Evolutionary conservation across 1,139 yeast species (phyloP).

Genomic region (Suhomyces taliae): DNA sequence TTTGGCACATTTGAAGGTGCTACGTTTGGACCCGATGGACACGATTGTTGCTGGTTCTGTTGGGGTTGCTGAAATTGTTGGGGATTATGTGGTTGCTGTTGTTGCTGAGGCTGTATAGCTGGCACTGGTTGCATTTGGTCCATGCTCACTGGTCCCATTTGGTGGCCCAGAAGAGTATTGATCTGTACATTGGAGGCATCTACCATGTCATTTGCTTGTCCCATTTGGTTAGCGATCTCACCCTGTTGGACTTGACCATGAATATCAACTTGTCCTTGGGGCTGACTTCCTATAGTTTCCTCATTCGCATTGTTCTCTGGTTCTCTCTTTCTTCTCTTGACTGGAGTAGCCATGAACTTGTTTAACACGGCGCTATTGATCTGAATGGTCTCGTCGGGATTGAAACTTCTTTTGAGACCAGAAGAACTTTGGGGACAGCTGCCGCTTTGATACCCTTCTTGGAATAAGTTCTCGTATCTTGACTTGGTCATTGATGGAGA

Average conservation of each 20-base stretch:
- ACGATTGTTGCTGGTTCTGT: background rate
- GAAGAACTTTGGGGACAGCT: background rate
- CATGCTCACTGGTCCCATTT: too few relatives aligned
- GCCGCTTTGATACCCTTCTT: conserved; percentile 10
- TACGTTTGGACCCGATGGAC: background rate
- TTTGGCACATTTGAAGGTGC: background rate
- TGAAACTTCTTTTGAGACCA: background rate
- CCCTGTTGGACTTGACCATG: background rate
- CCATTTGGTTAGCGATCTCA: too few relatives aligned
- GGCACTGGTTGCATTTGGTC: too few relatives aligned
- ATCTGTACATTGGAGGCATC: too few relatives aligned
- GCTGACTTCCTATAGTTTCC: too few relatives aligned
- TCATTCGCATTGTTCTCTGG: background rate
- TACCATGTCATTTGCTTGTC: too few relatives aligned
- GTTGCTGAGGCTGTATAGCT: too few relatives aligned
- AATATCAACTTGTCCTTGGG: background rate
- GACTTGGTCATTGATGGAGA: background rate
- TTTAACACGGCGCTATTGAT: conserved; percentile 7
- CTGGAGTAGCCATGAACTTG: background rate
- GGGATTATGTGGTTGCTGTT: background rate
- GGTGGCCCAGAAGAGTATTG: too few relatives aligned
- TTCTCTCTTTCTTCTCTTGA: background rate
- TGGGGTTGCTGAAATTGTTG: background rate
- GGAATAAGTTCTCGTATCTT: conserved; percentile 9
- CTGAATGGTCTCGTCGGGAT: background rate